Evolutionary conservation across 169 alveolate species (phyloP).

Genomic region (Babesia bovis): DNA sequence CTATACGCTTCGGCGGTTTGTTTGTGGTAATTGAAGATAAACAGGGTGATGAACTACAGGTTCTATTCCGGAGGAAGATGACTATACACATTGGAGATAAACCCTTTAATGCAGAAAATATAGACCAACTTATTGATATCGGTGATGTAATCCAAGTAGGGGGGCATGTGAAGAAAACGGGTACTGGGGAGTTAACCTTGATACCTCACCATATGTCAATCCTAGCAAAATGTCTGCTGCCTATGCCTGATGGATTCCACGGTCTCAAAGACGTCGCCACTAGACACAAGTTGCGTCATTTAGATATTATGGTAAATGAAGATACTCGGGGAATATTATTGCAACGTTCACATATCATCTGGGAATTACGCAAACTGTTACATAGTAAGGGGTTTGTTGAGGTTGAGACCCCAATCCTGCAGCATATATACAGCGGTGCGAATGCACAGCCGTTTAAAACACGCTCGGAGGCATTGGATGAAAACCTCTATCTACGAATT

Average conservation of each 20-base stretch:
- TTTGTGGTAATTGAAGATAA: slow-evolving; percentile 42
- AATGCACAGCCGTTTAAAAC: slow-evolving; percentile 98
- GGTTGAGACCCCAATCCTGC: slow-evolving; percentile 99
- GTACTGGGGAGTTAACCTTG: slow-evolving; percentile 95
- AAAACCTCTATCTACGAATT: slow-evolving; percentile 95
- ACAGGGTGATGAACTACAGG: slow-evolving; percentile 29
- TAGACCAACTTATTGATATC: slow-evolving; percentile 55
- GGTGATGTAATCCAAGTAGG: slow-evolving; percentile 74
- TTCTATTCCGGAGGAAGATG: slow-evolving; percentile 42
- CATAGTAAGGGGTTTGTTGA: slow-evolving; percentile 93
- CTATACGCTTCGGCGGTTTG: slow-evolving; percentile 50
- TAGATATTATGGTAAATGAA: slow-evolving; percentile 93
- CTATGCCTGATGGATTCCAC: slow-evolving; percentile 92
- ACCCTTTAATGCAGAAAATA: not conserved
- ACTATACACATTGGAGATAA: not conserved
- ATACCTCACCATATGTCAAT: slow-evolving; percentile 85
- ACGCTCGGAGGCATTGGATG: slow-evolving; percentile 94
- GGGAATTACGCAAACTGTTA: slow-evolving; percentile 83
- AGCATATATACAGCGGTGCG: slow-evolving; percentile 86
- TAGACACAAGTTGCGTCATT: slow-evolving; percentile 93
- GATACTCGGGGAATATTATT: slow-evolving; percentile 80
- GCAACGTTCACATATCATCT: slow-evolving; percentile 80
- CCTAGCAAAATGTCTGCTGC: slow-evolving; percentile 94
- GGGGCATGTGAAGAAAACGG: slow-evolving; percentile 88
- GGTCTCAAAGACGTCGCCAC: slow-evolving; percentile 94